Conservation (phyloP, 257 asterid species). For the Perilla frutescens region DNA sequence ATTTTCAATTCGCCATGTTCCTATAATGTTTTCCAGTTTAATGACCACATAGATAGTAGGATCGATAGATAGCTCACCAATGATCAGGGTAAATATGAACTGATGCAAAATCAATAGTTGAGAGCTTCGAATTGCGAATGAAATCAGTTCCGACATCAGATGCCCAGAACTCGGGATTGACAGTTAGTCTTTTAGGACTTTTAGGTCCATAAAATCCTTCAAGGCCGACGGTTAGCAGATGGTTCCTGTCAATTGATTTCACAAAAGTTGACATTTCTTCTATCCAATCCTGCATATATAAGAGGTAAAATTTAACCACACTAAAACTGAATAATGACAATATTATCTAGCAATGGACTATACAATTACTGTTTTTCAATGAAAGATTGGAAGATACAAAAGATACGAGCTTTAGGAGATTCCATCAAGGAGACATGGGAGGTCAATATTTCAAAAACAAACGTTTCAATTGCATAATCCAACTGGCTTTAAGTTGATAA, state of each 20-base stretch:
- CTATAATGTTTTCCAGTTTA: not conserved
- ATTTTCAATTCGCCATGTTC: too few relatives aligned
- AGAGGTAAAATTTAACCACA: slow-evolving; percentile 20
- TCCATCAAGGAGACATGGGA: not conserved
- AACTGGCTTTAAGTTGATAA: not conserved
- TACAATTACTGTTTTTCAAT: not conserved
- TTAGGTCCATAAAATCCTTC: slow-evolving; percentile 99
- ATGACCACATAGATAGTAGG: not conserved
- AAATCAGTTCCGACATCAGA: slow-evolving; percentile 94
- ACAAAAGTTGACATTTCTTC: slow-evolving; percentile 92
- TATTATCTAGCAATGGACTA: not conserved
- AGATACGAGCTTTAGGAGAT: not conserved
- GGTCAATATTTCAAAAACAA: not conserved
- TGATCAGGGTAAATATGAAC: slow-evolving; percentile 97
- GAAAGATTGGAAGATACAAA: not conserved
- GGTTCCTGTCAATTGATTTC: slow-evolving; percentile 84
- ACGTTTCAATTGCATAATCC: too few relatives aligned
- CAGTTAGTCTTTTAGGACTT: slow-evolving; percentile 72
- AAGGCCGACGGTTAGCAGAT: slow-evolving; percentile 88
- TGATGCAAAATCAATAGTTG: slow-evolving; percentile 92
- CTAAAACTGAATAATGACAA: not conserved
- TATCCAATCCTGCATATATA: slow-evolving; percentile 88
- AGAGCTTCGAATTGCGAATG: slow-evolving; percentile 79
- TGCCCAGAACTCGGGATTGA: slow-evolving; percentile 95
- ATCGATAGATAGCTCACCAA: slow-evolving; percentile 59